A percentile compares a stretch with the other conserved stretches of the same genome.
These are phyloP conservation scores for Vigna mungo DNA, from an alignment of 306 rosid species.

Conservation along the genomic window DNA sequence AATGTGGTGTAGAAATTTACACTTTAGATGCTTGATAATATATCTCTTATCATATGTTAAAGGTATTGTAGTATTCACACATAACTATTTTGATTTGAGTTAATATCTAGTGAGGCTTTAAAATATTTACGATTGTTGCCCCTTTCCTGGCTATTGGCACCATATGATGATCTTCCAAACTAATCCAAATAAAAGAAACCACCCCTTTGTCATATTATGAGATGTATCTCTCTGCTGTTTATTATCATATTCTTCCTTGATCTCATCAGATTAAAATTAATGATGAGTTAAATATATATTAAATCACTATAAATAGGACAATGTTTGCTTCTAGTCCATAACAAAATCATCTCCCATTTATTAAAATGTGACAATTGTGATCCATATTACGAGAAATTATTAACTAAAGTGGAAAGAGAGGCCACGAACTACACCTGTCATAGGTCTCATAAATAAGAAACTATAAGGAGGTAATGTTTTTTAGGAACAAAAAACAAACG, in stretches of 20 bases:
- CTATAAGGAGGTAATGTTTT: background rate
- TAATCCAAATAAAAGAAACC: slow-evolving; percentile 8
- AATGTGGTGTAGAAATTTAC: background rate
- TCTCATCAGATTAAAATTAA: background rate
- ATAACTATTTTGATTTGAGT: slow-evolving; percentile 17
- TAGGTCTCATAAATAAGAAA: background rate
- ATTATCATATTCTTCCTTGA: slow-evolving; percentile 8
- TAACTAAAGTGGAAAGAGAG: background rate
- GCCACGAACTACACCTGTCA: background rate
- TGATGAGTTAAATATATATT: background rate
- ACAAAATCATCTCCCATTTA: background rate
- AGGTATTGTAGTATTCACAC: background rate
- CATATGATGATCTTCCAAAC: slow-evolving; percentile 12
- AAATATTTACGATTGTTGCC: background rate
- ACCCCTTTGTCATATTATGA: slow-evolving; percentile 4
- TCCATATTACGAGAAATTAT: background rate
- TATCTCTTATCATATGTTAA: background rate
- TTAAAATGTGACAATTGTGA: background rate
- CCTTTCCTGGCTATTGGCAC: slow-evolving; percentile 4
- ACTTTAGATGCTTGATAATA: slow-evolving; percentile 3
- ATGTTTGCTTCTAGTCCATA: background rate
- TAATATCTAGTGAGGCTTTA: background rate
- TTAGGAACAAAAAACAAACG: background rate
- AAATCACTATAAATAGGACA: background rate
- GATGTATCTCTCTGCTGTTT: slow-evolving; percentile 18